Evolutionary conservation across 2,329 filamentous ascomycete genomes (phyloP), one percentile per base, ranked within the genome.

Genomic region (Paracoccidioides brasiliensis): DNA sequence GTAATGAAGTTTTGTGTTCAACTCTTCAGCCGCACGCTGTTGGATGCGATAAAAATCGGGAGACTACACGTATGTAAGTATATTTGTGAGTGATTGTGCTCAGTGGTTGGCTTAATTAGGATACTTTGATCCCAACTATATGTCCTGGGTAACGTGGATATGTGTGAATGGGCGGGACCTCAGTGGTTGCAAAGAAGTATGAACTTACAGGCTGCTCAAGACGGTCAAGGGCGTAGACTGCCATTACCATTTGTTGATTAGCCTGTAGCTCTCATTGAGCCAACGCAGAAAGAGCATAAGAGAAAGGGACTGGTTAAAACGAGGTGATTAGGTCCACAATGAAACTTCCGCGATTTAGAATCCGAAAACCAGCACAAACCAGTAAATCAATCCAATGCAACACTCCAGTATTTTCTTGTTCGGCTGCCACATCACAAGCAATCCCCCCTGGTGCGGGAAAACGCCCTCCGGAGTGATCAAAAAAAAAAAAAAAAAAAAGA

Each of bases 1-100:
- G 74, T 94, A 95, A 54, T 82, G 77, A 45, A 93, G 71, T 50
- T 78, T 79, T 1, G 83, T 84, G 61, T 78, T 80, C n/a, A 89
- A 76, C 64, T 85, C 80, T 48, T 78, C 72, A 38, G 73, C 72
- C 42, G 86, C 85, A 53, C 81, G 78, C 59, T 79, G 74, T 53
- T 85, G 82, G 55, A 90, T 77, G 42, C 73, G 72, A 56, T 78
- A 78, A 69, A 90, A 93, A 56, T 82, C 79, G 1, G 78, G 66
- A 32, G 78, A 78, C 65, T 70, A 57, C 41, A 57, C 38, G 43
- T 37, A 15, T 44, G n/a, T 8, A 7, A 6, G 14, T 42, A 14
- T 45, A 12, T 9, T 40, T 54, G 35, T 5, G 4, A 35, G 3
- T 53, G 28, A 22, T 53, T 28, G n/a, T 32, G 22, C 37, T 9